phyloP scores from a whole-genome alignment of 805 yeast genomes.

The Zygotorulaspora chibaensis region DNA sequence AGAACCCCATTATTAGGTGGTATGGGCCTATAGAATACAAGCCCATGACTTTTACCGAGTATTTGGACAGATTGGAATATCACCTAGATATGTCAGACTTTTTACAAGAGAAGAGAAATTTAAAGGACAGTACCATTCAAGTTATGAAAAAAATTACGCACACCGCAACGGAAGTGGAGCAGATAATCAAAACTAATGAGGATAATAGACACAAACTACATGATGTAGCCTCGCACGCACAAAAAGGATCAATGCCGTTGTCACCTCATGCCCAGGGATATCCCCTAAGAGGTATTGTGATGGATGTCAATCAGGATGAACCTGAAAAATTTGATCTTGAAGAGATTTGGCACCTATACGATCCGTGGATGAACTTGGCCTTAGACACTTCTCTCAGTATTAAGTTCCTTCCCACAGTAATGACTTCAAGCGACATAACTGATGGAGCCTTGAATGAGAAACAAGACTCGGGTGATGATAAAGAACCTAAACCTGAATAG shows the following conservation, averaged over 20 bases:
- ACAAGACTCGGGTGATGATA: slow-evolving; percentile 7
- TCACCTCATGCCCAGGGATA: slow-evolving; percentile 9
- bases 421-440: slow-evolving; percentile 8
- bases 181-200: slow-evolving; percentile 16
- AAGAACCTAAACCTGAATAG: slow-evolving; percentile 8
- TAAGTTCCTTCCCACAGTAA: slow-evolving; percentile 33
- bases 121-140: slow-evolving; percentile 17
- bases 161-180: slow-evolving; percentile 14
- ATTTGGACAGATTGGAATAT: slow-evolving; percentile 32
- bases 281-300: slow-evolving; percentile 19
- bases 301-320: slow-evolving; percentile 17
- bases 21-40: slow-evolving; percentile 57
- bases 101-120: slow-evolving; percentile 21
- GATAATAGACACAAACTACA: slow-evolving; percentile 15
- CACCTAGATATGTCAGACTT: slow-evolving; percentile 29
- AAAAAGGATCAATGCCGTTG: slow-evolving; percentile 13
- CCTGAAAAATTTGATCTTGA: slow-evolving; percentile 27
- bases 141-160: slow-evolving; percentile 17
- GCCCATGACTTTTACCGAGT: slow-evolving; percentile 47
- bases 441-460: slow-evolving; percentile 5
- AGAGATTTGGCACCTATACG: slow-evolving; percentile 32
- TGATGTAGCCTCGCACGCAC: slow-evolving; percentile 15
- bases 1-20: slow-evolving; percentile 51
- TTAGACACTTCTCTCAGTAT: slow-evolving; percentile 35
- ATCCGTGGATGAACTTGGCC: slow-evolving; percentile 37